Percentiles rank a stretch among this genome's conserved stretches.
These are phyloP conservation scores for Colletotrichum aenigma DNA, from an alignment of 2,329 filamentous ascomycete genomes.

Conservation along the genomic window DNA sequence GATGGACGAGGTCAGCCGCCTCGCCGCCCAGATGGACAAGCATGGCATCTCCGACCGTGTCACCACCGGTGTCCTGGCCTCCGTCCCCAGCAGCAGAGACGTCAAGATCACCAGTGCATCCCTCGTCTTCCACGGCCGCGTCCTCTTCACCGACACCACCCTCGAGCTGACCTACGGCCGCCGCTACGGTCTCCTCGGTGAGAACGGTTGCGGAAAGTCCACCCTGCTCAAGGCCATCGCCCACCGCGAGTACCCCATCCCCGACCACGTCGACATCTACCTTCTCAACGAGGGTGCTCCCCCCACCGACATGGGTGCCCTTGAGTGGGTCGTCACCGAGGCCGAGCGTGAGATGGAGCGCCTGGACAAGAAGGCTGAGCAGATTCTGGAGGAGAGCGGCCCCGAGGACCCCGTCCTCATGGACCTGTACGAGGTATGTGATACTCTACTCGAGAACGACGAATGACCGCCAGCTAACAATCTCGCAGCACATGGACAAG, in stretches of 20 bases:
- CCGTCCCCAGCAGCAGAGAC: slow-evolving; percentile 83
- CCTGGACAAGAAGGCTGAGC: slow-evolving; percentile 87
- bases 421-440: slow-evolving; percentile 90
- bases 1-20: slow-evolving; percentile 81
- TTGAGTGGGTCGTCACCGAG: slow-evolving; percentile 97
- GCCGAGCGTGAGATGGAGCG: slow-evolving; percentile 91
- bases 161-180: slow-evolving; percentile 92
- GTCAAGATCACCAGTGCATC: slow-evolving; percentile 96
- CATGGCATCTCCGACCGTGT: slow-evolving; percentile 96
- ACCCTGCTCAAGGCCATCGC: slow-evolving; percentile 96
- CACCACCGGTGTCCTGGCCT: slow-evolving; percentile 94
- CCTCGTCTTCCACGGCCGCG: slow-evolving; percentile 96
- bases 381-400: slow-evolving; percentile 88
- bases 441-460: background rate
- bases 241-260: slow-evolving; percentile 92
- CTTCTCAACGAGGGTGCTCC: slow-evolving; percentile 96
- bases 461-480: background rate
- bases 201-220: slow-evolving; percentile 99
- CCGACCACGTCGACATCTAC: slow-evolving; percentile 97
- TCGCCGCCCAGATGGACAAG: slow-evolving; percentile 93
- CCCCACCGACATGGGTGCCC: slow-evolving; percentile 83
- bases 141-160: slow-evolving; percentile 91
- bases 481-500: slow-evolving; percentile 86
- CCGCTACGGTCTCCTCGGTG: slow-evolving; percentile 92
- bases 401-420: slow-evolving; percentile 89